These are phyloP conservation scores for Oryza glaberrima DNA, from an alignment of 176 grass and related monocot species.

Conservation along the genomic window DNA sequence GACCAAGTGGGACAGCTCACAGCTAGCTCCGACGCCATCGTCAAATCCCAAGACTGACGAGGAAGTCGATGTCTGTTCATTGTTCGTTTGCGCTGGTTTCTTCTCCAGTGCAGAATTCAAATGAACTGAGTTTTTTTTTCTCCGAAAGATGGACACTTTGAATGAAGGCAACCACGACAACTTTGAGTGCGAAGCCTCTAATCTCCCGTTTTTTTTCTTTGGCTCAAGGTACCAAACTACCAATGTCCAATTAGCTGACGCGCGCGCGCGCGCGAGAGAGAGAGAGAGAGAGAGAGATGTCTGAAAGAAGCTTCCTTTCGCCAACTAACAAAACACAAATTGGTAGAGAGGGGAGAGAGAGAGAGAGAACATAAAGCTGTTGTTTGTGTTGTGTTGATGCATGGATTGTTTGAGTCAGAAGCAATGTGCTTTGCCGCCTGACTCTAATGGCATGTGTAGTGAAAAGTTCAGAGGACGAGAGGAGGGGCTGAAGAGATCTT, in stretches of 20 bases:
- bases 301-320: not conserved
- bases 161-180: constrained; percentile 33
- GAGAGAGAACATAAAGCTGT: not conserved
- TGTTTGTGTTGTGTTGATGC: not conserved
- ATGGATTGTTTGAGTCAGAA: constrained; percentile 11
- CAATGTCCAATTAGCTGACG: not conserved
- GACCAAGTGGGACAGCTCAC: not conserved
- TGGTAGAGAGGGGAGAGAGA: not conserved
- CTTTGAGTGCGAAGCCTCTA: constrained; percentile 51
- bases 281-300: not conserved
- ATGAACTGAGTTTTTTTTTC: not conserved
- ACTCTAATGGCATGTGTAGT: not conserved
- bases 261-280: not conserved
- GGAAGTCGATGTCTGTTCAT: not conserved
- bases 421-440: not conserved
- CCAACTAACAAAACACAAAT: not conserved
- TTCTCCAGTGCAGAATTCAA: not conserved
- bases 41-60: not conserved
- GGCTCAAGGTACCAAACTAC: not conserved
- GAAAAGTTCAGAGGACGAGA: not conserved
- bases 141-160: constrained; percentile 1
- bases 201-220: not conserved
- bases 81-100: not conserved
- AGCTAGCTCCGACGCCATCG: not conserved
- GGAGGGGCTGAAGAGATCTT: not conserved